Percentiles rank a stretch among this genome's conserved stretches.
phyloP scores from a whole-genome alignment of 1,284 basidiomycete species.

The Cryptococcus sp. region DNA sequence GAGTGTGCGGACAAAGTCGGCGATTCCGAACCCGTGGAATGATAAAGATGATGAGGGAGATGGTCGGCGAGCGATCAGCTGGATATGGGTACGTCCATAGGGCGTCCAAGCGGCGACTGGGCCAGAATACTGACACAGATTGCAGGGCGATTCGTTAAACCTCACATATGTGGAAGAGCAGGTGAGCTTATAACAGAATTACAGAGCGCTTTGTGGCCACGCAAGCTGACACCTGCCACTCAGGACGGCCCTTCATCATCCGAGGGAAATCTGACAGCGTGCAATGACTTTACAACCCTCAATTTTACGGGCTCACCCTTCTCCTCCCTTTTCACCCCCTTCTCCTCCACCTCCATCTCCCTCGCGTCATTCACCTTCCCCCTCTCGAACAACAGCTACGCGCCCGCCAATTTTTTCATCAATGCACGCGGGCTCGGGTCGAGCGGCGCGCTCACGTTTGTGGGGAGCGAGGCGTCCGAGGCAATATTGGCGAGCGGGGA shows the following conservation, averaged over 20 bases:
- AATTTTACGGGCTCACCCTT: constrained; percentile 27
- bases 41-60: constrained; percentile 17
- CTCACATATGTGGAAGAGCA: constrained; percentile 33
- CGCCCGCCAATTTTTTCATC: constrained; percentile 31
- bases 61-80: constrained; percentile 16
- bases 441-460: constrained; percentile 42
- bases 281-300: constrained; percentile 35
- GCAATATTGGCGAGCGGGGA: constrained; percentile 29
- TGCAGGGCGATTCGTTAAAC: constrained; percentile 20
- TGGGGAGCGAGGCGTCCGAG: constrained; percentile 36
- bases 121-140: background rate
- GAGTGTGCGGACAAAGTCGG: constrained; percentile 3
- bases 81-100: background rate
- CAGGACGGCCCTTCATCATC: constrained; percentile 37
- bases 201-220: background rate
- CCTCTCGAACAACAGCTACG: constrained; percentile 14
- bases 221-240: background rate
- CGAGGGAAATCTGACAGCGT: constrained; percentile 38
- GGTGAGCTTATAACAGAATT: constrained; percentile 26
- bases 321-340: constrained; percentile 32
- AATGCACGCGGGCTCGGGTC: constrained; percentile 42
- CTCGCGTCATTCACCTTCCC: constrained; percentile 37
- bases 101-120: too few species aligned
- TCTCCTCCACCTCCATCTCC: constrained; percentile 24
- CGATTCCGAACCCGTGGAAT: constrained; percentile 3